Conservation (phyloP, 768 basidiomycete genomes). For the Leccinum fibrillosum region DNA sequence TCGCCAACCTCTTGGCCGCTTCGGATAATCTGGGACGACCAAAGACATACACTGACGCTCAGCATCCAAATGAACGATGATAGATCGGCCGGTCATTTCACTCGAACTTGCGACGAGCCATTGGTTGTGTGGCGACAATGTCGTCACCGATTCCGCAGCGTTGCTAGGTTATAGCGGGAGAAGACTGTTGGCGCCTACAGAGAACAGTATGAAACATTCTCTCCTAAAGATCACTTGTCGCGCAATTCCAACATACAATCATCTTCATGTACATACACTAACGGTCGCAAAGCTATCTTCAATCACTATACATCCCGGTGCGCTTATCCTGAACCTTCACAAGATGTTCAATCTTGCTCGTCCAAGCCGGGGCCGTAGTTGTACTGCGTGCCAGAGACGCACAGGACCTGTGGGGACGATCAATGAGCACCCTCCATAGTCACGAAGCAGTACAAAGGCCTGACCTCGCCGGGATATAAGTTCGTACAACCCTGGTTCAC, state of each 20-base stretch:
- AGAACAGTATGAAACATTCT: background rate
- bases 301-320: background rate
- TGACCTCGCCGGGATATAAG: background rate
- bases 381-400: background rate
- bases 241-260: background rate
- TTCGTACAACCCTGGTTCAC: background rate
- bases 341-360: background rate
- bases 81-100: background rate
- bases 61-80: background rate
- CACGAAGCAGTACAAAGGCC: background rate
- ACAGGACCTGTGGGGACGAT: background rate
- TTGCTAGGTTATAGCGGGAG: background rate
- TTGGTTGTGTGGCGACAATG: background rate
- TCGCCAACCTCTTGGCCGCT: slow-evolving; percentile 47
- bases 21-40: slow-evolving; percentile 50
- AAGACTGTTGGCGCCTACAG: background rate
- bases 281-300: too few relatives aligned
- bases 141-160: background rate
- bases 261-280: background rate
- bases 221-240: background rate
- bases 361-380: background rate
- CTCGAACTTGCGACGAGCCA: background rate
- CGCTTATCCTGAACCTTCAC: background rate
- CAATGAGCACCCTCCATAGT: background rate
- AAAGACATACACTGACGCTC: slow-evolving; percentile 2